phyloP scores from a whole-genome alignment of 192 early-diverging fungal species.

The Entomortierella chlamydospora region DNA sequence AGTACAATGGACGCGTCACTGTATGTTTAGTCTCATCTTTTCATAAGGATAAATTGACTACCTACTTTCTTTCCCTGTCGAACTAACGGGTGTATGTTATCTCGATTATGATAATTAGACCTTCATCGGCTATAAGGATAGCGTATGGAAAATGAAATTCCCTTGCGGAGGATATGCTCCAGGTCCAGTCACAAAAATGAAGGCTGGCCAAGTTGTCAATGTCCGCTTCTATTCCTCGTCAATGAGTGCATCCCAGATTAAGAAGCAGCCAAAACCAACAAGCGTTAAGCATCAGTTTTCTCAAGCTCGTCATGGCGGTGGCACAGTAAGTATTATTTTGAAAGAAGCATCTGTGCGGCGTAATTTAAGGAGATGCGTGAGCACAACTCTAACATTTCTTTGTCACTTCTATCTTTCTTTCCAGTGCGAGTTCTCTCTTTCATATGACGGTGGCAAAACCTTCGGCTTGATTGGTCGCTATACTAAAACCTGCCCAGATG shows the following conservation, averaged over 20 bases:
- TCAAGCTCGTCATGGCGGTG: constrained; percentile 72
- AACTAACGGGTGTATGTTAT: neutral
- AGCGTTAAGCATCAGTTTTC: constrained; percentile 14
- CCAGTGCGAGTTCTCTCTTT: constrained; percentile 76
- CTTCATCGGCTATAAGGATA: constrained; percentile 48
- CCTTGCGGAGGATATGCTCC: constrained; percentile 57
- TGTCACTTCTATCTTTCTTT: neutral
- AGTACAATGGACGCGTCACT: constrained; percentile 49
- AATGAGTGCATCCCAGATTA: constrained; percentile 25
- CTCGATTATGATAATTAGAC: constrained; percentile 6
- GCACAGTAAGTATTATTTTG: constrained; percentile 37
- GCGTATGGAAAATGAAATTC: constrained; percentile 24
- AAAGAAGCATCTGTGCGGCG: neutral
- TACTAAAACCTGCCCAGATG: constrained; percentile 53
- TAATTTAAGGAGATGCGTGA: neutral
- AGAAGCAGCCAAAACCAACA: constrained; percentile 37
- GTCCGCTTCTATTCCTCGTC: constrained; percentile 60
- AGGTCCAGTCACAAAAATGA: constrained; percentile 58
- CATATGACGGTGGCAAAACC: constrained; percentile 70
- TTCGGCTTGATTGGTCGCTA: constrained; percentile 56
- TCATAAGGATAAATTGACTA: neutral
- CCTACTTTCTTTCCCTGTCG: neutral
- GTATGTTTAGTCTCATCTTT: constrained; percentile 6
- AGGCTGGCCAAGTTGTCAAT: constrained; percentile 59
- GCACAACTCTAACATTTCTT: neutral